Conservation (phyloP, 1,284 basidiomycete genomes). For the Leccinum cinnamomeum region DNA sequence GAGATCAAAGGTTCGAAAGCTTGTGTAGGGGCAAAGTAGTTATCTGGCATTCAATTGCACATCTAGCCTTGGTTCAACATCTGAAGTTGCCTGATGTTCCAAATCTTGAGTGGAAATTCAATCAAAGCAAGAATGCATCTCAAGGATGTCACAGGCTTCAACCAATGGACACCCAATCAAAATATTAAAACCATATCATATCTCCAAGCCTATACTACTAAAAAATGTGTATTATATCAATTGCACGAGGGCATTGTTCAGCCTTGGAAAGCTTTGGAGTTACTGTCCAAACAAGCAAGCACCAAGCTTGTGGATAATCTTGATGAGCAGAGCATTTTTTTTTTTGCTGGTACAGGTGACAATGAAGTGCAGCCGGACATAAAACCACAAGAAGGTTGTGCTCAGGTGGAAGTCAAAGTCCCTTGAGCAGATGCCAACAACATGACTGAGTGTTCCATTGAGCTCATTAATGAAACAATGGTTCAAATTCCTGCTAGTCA, state of each 20-base stretch:
- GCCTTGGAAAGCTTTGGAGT: background rate
- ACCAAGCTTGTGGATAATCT: background rate
- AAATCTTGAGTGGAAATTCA: background rate
- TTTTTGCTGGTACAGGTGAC: slow-evolving; percentile 1
- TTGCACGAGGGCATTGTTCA: slow-evolving; percentile 8
- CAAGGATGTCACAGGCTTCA: slow-evolving; percentile 10
- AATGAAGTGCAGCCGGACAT: background rate
- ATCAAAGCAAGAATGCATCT: slow-evolving; percentile 12
- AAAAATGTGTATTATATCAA: slow-evolving; percentile 18
- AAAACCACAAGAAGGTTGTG: slow-evolving; percentile 7
- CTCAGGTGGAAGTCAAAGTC: slow-evolving; percentile 7
- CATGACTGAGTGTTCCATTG: background rate
- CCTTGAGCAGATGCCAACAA: rapidly evolving
- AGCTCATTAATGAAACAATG: slow-evolving; percentile 2
- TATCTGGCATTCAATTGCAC: background rate
- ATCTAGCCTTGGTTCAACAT: background rate
- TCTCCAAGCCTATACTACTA: slow-evolving; percentile 17
- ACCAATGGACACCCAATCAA: background rate
- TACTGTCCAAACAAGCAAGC: background rate
- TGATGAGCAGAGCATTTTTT: slow-evolving; percentile 5
- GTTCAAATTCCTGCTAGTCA: background rate
- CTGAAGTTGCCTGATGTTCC: background rate
- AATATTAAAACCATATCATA: background rate
- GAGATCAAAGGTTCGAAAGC: no score
- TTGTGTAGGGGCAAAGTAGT: background rate